phyloP scores from a whole-genome alignment of 208 protist species.

The Endotrypanum monterogeii region DNA sequence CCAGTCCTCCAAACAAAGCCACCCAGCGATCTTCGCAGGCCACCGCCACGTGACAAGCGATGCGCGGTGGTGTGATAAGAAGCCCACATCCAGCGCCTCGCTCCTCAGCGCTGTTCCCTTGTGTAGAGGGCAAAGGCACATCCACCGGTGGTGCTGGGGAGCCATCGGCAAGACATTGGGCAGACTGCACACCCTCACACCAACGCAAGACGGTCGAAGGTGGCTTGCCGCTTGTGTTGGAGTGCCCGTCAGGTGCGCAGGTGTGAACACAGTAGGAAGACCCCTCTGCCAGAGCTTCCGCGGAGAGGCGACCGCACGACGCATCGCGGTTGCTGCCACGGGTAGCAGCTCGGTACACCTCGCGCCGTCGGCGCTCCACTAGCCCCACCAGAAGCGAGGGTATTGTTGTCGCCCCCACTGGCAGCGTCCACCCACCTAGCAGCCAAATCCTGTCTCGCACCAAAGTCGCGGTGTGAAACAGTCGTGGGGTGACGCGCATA shows the following conservation, averaged over 20 bases:
- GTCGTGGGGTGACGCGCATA: neutral
- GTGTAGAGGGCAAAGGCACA: neutral
- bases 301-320: neutral
- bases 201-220: constrained; percentile 11
- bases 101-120: neutral
- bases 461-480: constrained; percentile 32
- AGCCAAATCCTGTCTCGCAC: constrained; percentile 27
- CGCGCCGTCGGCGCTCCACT: constrained; percentile 28
- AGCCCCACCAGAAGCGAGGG: constrained; percentile 5
- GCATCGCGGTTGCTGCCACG: neutral
- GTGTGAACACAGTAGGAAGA: neutral
- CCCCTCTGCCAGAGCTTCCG: neutral
- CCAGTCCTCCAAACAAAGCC: constrained; percentile 51
- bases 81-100: no score
- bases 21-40: constrained; percentile 35
- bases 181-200: constrained; percentile 19
- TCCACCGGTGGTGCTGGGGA: constrained; percentile 21
- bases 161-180: constrained; percentile 20
- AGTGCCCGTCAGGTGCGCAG: neutral
- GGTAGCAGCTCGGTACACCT: constrained; percentile 15
- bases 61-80: constrained; percentile 23
- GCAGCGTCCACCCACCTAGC: constrained; percentile 18
- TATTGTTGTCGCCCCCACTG: neutral
- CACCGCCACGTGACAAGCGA: constrained; percentile 59
- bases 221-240: neutral